These are phyloP conservation scores for Aechmea fasciata DNA, from an alignment of 176 grass and related monocot species.

Conservation along the genomic window DNA sequence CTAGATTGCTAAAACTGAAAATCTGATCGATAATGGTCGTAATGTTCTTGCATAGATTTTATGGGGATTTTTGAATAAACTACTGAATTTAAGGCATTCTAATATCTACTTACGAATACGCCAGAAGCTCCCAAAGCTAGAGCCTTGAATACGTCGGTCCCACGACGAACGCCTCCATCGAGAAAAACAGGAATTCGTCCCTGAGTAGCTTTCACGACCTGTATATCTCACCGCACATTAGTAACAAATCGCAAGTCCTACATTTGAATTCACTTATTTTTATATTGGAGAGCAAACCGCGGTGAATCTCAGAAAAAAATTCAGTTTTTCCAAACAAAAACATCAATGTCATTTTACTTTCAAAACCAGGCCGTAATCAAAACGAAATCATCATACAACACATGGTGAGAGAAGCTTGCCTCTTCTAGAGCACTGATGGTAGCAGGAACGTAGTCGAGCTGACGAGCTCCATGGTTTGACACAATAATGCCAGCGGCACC, in stretches of 20 bases:
- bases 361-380: not conserved
- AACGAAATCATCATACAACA: not conserved
- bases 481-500: constrained; percentile 88
- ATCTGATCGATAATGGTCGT: too few relatives aligned
- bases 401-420: constrained; percentile 17
- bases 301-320: not conserved
- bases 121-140: constrained; percentile 86
- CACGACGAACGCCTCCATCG: constrained; percentile 85
- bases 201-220: constrained; percentile 65
- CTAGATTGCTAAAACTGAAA: too few relatives aligned
- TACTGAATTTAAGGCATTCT: not conserved
- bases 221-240: constrained; percentile 12
- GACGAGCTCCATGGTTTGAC: constrained; percentile 82
- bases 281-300: too few relatives aligned
- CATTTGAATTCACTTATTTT: not conserved
- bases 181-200: constrained; percentile 83
- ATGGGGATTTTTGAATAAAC: too few relatives aligned
- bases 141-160: constrained; percentile 97
- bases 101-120: constrained; percentile 55
- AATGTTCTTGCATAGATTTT: too few relatives aligned
- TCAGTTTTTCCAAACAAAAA: not conserved
- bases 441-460: constrained; percentile 81
- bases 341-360: not conserved
- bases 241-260: not conserved
- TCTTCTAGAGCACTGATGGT: constrained; percentile 63